These are phyloP conservation scores for Leishmania braziliensis DNA, from an alignment of 208 protist genomes.

Conservation along the genomic window DNA sequence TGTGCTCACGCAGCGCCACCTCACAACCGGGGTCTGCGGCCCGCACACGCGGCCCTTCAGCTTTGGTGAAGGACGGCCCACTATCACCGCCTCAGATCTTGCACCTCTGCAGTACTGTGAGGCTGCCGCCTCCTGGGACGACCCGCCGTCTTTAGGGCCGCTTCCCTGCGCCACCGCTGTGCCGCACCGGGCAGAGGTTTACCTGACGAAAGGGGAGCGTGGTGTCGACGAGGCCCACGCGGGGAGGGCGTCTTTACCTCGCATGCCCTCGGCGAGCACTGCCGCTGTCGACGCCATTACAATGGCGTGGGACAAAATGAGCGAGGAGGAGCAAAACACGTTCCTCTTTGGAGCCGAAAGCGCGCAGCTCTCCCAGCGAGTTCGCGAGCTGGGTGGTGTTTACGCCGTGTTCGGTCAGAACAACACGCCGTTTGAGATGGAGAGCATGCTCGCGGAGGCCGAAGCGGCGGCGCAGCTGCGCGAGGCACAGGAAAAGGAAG, in stretches of 20 bases:
- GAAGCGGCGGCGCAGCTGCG: conserved; percentile 3
- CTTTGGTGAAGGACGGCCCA: conserved; percentile 52
- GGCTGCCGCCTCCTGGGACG: conserved; percentile 14
- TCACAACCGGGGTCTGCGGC: conserved; percentile 28
- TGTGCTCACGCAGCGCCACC: conserved; percentile 32
- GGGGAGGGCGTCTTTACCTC: not conserved
- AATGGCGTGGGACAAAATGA: conserved; percentile 17
- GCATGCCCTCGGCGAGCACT: not conserved
- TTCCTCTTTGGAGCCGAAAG: conserved; percentile 36
- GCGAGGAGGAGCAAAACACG: conserved; percentile 42
- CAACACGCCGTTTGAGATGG: conserved; percentile 13
- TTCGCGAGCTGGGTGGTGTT: conserved; percentile 21
- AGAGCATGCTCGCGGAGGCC: conserved; percentile 10
- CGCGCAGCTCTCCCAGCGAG: conserved; percentile 17
- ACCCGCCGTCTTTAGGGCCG: not conserved
- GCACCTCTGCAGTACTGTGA: conserved; percentile 18
- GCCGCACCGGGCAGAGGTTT: not conserved
- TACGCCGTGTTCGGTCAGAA: conserved; percentile 28
- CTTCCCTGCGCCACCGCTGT: not conserved
- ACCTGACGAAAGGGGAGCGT: not conserved
- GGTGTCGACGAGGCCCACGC: not conserved
- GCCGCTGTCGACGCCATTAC: not conserved
- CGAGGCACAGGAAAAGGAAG: not conserved
- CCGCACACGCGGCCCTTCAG: conserved; percentile 74
- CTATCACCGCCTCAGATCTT: conserved; percentile 54